Conservation (phyloP, 176 grass and related monocot species). For the Lolium perenne region DNA sequence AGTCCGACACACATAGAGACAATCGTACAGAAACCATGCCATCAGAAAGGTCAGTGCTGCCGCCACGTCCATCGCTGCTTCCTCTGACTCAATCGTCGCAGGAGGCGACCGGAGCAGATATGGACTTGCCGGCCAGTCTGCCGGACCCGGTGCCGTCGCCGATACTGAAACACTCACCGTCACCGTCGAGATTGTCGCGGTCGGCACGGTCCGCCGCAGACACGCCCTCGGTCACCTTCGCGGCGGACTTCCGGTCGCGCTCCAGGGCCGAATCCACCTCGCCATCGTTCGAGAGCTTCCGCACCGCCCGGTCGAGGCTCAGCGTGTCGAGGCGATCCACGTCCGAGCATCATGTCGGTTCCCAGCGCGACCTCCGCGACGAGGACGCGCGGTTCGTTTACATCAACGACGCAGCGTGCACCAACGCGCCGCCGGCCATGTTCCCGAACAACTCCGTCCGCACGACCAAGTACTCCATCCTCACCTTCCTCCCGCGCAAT, state of each 20-base stretch:
- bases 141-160: constrained; percentile 61
- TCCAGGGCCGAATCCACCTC: constrained; percentile 41
- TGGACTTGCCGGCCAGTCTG: constrained; percentile 37
- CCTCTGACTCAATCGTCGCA: background rate
- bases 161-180: constrained; percentile 50
- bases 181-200: constrained; percentile 23
- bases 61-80: constrained; percentile 36
- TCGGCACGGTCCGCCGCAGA: constrained; percentile 48
- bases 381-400: constrained; percentile 93
- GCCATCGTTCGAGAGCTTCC: constrained; percentile 47
- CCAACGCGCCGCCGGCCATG: constrained; percentile 36
- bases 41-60: constrained; percentile 17
- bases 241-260: constrained; percentile 29
- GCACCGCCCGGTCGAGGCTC: constrained; percentile 38
- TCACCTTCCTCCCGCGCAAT: constrained; percentile 96
- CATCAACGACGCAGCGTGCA: constrained; percentile 72
- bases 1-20: background rate
- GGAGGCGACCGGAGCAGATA: constrained; percentile 12
- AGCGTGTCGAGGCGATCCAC: constrained; percentile 45
- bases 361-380: constrained; percentile 72
- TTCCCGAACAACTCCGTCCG: constrained; percentile 70
- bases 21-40: constrained; percentile 35
- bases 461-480: constrained; percentile 76
- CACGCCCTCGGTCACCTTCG: constrained; percentile 57
- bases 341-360: constrained; percentile 66